Percentiles rank a stretch among this genome's conserved stretches.
Conservation (phyloP, 208 protist genomes). For the Leishmania lainsoni region DNA sequence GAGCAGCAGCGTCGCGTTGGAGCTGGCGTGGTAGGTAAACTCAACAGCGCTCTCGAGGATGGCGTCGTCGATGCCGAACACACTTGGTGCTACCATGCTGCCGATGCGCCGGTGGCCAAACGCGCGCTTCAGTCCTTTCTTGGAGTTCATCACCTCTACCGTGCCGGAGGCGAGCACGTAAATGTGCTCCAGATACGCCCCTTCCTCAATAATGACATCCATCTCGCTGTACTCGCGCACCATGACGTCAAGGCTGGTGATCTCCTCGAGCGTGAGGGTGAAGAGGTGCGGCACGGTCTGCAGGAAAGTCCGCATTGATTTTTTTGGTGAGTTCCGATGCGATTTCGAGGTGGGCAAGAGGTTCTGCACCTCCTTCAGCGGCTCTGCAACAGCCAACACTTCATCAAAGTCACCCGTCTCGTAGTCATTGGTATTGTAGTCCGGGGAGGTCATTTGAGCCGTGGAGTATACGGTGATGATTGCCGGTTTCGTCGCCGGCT, state of each 20-base stretch:
- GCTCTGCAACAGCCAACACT: conserved; percentile 26
- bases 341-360: conserved; percentile 5
- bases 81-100: conserved; percentile 71
- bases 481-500: conserved; percentile 7
- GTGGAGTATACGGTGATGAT: neutral
- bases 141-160: conserved; percentile 87
- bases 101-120: conserved; percentile 80
- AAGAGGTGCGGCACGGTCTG: conserved; percentile 80
- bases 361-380: conserved; percentile 31
- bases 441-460: conserved; percentile 3
- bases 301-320: conserved; percentile 64
- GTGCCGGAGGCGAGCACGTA: conserved; percentile 82
- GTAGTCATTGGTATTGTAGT: conserved; percentile 19
- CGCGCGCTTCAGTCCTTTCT: conserved; percentile 60
- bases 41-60: conserved; percentile 75
- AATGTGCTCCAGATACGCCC: conserved; percentile 65
- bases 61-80: conserved; percentile 81
- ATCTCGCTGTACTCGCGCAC: conserved; percentile 84
- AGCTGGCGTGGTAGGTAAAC: conserved; percentile 83
- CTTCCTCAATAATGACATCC: conserved; percentile 81
- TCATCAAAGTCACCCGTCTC: conserved; percentile 27
- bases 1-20: conserved; percentile 61
- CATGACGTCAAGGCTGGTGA: conserved; percentile 64
- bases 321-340: conserved; percentile 15
- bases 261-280: conserved; percentile 61